Conservation (phyloP, 345 rosid species). For the Gossypium mustelinum region DNA sequence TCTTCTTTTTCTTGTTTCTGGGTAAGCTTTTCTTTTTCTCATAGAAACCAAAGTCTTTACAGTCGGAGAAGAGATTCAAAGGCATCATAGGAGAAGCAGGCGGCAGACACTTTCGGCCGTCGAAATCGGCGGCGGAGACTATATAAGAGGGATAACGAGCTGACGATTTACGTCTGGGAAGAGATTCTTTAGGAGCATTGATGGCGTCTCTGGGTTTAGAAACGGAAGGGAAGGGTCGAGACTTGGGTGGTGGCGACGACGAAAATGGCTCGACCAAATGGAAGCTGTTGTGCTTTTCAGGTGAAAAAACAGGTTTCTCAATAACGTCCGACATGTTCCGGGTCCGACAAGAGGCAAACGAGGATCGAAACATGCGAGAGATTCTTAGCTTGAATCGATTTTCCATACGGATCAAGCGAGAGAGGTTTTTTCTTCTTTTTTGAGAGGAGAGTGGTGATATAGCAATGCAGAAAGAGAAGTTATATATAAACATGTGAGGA, state of each 20-base stretch:
- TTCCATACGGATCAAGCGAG: constrained; percentile 40
- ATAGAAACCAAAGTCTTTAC: constrained; percentile 22
- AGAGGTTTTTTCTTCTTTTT: neutral
- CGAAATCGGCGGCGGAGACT: neutral
- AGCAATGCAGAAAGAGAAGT: neutral
- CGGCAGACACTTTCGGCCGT: constrained; percentile 35
- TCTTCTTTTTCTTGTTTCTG: constrained; percentile 23
- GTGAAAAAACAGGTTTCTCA: constrained; percentile 36
- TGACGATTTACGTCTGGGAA: constrained; percentile 28
- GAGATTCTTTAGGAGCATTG: constrained; percentile 16
- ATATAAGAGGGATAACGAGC: constrained; percentile 26
- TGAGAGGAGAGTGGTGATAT: neutral
- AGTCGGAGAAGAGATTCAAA: constrained; percentile 25
- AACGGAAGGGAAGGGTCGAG: constrained; percentile 37
- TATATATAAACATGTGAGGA: neutral
- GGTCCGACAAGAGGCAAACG: constrained; percentile 58
- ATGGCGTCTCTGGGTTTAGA: constrained; percentile 34
- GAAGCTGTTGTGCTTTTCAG: constrained; percentile 15
- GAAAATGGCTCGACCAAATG: constrained; percentile 20
- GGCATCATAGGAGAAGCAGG: constrained; percentile 41
- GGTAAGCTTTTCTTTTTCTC: constrained; percentile 28
- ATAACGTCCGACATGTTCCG: constrained; percentile 54
- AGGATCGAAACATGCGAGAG: constrained; percentile 59
- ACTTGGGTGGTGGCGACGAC: constrained; percentile 20
- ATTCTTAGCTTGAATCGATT: constrained; percentile 51